A percentile compares a stretch with the other conserved stretches of the same genome.
Conservation (phyloP, 2,329 filamentous ascomycete species). For the Beauveria bassiana region DNA sequence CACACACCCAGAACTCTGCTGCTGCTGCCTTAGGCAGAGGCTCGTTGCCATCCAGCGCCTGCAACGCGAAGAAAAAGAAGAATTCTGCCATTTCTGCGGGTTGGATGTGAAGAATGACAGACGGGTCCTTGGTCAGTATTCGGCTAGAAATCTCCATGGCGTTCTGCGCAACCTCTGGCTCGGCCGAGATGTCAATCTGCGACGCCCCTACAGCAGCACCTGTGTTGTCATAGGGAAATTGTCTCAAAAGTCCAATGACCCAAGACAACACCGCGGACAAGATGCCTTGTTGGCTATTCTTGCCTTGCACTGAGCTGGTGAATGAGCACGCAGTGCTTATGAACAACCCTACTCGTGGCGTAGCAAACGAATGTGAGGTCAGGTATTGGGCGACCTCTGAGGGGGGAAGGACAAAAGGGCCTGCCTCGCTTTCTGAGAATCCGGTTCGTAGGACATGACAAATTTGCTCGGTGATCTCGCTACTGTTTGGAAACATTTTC, state of each 20-base stretch:
- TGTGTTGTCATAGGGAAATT: slow-evolving; percentile 31
- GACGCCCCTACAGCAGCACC: neutral
- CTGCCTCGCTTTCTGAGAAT: slow-evolving; percentile 65
- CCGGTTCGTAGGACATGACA: slow-evolving; percentile 67
- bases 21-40: slow-evolving; percentile 68
- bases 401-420: slow-evolving; percentile 69
- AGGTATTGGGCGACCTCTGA: slow-evolving; percentile 60
- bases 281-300: slow-evolving; percentile 37
- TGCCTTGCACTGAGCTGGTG: slow-evolving; percentile 47
- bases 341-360: slow-evolving; percentile 59
- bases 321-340: slow-evolving; percentile 67
- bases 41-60: slow-evolving; percentile 62
- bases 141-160: slow-evolving; percentile 65
- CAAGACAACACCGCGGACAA: slow-evolving; percentile 50
- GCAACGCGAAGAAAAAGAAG: slow-evolving; percentile 64
- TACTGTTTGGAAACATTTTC: slow-evolving; percentile 45
- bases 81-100: slow-evolving; percentile 50
- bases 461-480: slow-evolving; percentile 63
- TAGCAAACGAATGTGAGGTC: slow-evolving; percentile 48
- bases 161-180: slow-evolving; percentile 65
- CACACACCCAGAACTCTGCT: slow-evolving; percentile 65
- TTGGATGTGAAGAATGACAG: slow-evolving; percentile 52
- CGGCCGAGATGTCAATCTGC: slow-evolving; percentile 54
- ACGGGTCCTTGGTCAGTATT: slow-evolving; percentile 52
- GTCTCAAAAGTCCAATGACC: slow-evolving; percentile 53